These are phyloP conservation scores for Ogataea trehalophila DNA, from an alignment of 805 yeast genomes.

Conservation along the genomic window DNA sequence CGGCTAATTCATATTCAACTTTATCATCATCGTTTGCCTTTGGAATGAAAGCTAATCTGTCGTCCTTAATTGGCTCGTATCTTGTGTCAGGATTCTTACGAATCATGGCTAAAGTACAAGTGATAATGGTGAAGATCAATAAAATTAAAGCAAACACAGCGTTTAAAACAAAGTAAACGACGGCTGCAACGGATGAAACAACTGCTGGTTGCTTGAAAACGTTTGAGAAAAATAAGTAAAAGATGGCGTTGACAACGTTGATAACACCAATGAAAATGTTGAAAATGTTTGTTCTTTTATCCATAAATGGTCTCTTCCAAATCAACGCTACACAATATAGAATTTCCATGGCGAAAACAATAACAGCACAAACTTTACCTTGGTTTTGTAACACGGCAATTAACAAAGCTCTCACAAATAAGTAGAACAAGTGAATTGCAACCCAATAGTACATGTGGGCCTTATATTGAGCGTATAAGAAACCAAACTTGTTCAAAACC, in stretches of 20 bases:
- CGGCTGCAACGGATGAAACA: slow-evolving; percentile 89
- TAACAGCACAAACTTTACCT: slow-evolving; percentile 79
- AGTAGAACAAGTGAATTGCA: slow-evolving; percentile 56
- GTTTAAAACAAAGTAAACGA: slow-evolving; percentile 82
- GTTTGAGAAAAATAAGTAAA: slow-evolving; percentile 85
- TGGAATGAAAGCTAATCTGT: slow-evolving; percentile 91
- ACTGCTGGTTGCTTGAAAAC: slow-evolving; percentile 78
- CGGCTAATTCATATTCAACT: slow-evolving; percentile 61
- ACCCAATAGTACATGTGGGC: slow-evolving; percentile 88
- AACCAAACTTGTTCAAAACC: slow-evolving; percentile 83
- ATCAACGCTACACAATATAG: slow-evolving; percentile 61
- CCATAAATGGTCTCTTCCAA: slow-evolving; percentile 84
- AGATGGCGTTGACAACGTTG: slow-evolving; percentile 74
- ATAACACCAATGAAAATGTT: slow-evolving; percentile 81
- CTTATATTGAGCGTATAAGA: slow-evolving; percentile 83
- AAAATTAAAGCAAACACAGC: slow-evolving; percentile 83
- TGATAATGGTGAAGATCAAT: slow-evolving; percentile 78
- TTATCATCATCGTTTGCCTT: slow-evolving; percentile 32
- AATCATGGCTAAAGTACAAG: slow-evolving; percentile 78
- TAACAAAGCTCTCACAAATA: slow-evolving; percentile 69
- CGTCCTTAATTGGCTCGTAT: slow-evolving; percentile 95
- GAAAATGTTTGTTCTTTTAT: slow-evolving; percentile 89
- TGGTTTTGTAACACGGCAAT: slow-evolving; percentile 79
- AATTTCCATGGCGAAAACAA: slow-evolving; percentile 73
- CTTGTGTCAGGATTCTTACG: slow-evolving; percentile 92